Evolutionary conservation across 2,329 filamentous ascomycete genomes (phyloP).

Genomic region (Colletotrichum coccodes): DNA sequence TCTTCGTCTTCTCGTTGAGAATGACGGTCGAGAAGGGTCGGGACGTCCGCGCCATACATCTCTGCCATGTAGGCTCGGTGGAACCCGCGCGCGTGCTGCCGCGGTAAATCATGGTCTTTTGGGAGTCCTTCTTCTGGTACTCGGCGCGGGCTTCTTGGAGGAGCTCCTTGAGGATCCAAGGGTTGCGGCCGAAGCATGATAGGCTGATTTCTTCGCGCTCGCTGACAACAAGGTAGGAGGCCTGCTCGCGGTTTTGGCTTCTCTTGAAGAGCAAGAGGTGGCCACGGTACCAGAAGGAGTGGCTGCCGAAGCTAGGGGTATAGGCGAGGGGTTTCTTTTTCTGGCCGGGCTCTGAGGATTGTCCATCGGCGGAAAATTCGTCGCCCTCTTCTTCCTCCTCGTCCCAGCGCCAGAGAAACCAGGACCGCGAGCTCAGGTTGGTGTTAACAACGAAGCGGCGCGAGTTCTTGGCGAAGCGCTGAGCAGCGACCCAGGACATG

Average conservation of each 20-base stretch:
- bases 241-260: slow-evolving; percentile 56
- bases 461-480: slow-evolving; percentile 68
- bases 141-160: slow-evolving; percentile 66
- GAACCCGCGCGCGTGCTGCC: slow-evolving; percentile 55
- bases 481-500: slow-evolving; percentile 75
- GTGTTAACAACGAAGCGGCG: slow-evolving; percentile 74
- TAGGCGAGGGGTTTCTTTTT: slow-evolving; percentile 66
- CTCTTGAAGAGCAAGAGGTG: slow-evolving; percentile 68
- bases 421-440: slow-evolving; percentile 63
- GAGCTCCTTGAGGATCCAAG: slow-evolving; percentile 69
- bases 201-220: slow-evolving; percentile 69
- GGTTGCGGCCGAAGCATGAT: slow-evolving; percentile 70
- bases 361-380: slow-evolving; percentile 41
- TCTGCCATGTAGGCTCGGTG: slow-evolving; percentile 65
- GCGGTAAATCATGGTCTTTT: slow-evolving; percentile 74
- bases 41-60: slow-evolving; percentile 68
- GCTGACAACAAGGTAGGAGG: slow-evolving; percentile 50
- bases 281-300: slow-evolving; percentile 75
- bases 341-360: slow-evolving; percentile 29
- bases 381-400: slow-evolving; percentile 59
- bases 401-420: slow-evolving; percentile 56
- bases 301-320: slow-evolving; percentile 73
- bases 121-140: slow-evolving; percentile 67
- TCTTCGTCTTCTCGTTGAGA: slow-evolving; percentile 69
- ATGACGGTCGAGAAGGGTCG: slow-evolving; percentile 75